A percentile compares a stretch with the other conserved stretches of the same genome.
Evolutionary conservation across 345 rosid species (phyloP).

Genomic region (Corchorus olitorius): DNA sequence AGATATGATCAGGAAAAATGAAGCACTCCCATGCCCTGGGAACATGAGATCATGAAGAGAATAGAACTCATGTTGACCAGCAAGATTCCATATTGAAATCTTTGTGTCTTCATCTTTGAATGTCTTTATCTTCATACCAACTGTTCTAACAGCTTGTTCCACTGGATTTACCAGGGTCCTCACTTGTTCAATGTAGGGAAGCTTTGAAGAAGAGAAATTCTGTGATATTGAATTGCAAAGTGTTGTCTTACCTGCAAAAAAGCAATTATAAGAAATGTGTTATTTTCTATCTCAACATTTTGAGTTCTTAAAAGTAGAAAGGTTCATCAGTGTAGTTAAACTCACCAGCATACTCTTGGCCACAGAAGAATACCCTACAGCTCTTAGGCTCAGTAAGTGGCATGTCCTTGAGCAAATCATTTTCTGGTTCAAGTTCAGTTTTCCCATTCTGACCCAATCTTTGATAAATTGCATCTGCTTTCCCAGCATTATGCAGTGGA

Average conservation of each 20-base stretch:
- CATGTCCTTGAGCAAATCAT: constrained; percentile 79
- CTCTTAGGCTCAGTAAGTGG: constrained; percentile 82
- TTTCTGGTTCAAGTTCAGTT: constrained; percentile 53
- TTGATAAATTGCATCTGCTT: constrained; percentile 66
- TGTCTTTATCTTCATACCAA: constrained; percentile 83
- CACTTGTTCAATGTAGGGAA: constrained; percentile 78
- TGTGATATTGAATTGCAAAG: constrained; percentile 75
- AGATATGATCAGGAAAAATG: constrained; percentile 70
- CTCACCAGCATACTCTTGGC: constrained; percentile 89
- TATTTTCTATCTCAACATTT: background rate
- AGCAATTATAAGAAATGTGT: background rate
- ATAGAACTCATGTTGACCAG: constrained; percentile 83
- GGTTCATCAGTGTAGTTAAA: constrained; percentile 7
- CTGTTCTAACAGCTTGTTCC: constrained; percentile 81
- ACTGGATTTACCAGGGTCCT: constrained; percentile 79
- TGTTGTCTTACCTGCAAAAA: constrained; percentile 67
- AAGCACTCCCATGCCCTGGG: constrained; percentile 82
- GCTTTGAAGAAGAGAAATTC: constrained; percentile 64
- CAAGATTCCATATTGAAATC: constrained; percentile 89
- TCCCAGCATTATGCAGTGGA: constrained; percentile 70
- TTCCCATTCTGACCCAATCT: constrained; percentile 73
- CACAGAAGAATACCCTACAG: constrained; percentile 86
- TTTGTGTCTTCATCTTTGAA: constrained; percentile 81
- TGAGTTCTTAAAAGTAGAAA: background rate
- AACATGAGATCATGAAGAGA: constrained; percentile 96